Evolutionary conservation across 352 stramenopile genomes (phyloP).

Genomic region (Phytophthora uliginosa): DNA sequence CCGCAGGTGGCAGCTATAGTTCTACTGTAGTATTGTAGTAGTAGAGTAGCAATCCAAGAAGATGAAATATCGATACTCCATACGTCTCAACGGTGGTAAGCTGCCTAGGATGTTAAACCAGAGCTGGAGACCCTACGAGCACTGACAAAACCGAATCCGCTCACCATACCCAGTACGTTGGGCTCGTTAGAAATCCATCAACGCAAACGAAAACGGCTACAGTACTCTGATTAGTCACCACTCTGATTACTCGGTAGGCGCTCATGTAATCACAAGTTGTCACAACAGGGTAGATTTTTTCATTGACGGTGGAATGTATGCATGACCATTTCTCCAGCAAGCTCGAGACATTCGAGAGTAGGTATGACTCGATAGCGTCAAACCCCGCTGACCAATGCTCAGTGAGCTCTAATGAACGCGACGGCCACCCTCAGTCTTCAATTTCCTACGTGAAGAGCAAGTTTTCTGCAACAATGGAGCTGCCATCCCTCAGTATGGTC

Average conservation of each 20-base stretch:
- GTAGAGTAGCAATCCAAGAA: background rate
- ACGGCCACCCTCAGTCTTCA: slow-evolving; percentile 10
- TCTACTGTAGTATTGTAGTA: too few species aligned
- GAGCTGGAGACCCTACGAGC: background rate
- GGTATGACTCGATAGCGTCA: background rate
- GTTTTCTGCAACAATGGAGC: background rate
- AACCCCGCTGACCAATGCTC: background rate
- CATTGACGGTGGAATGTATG: slow-evolving; percentile 5
- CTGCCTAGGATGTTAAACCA: background rate
- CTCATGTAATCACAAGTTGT: too few species aligned
- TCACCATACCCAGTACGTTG: too few species aligned
- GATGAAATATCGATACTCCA: too few species aligned
- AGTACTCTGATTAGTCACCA: background rate
- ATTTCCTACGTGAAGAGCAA: slow-evolving; percentile 9
- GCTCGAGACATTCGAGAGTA: background rate
- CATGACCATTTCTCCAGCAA: slow-evolving; percentile 1
- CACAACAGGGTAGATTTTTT: background rate
- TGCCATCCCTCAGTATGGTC: background rate
- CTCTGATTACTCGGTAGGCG: background rate
- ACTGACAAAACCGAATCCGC: too few species aligned
- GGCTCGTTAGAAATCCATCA: background rate
- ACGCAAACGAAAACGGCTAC: background rate
- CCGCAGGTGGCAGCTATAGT: background rate
- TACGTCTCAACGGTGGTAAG: background rate
- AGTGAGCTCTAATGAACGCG: background rate